These are phyloP conservation scores for Brassica hybrid DNA, from an alignment of 441 rosid species.

Conservation along the genomic window DNA sequence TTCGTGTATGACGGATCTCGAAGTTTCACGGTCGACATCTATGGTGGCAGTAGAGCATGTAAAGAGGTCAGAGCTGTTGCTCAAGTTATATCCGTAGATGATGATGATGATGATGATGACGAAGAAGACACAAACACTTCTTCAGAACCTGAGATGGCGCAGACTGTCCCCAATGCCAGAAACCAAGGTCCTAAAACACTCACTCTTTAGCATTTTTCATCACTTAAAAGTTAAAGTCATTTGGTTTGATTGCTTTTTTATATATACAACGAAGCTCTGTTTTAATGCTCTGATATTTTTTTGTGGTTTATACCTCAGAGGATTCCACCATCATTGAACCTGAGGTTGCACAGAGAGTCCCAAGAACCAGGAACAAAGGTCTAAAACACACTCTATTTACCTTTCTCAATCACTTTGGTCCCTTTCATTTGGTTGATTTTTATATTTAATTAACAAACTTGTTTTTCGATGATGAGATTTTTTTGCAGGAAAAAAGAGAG, in stretches of 20 bases:
- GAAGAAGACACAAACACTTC: conserved; percentile 17
- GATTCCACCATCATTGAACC: not conserved
- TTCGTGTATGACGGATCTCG: conserved; percentile 22
- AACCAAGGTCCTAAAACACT: not conserved
- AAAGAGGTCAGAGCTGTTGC: conserved; percentile 13
- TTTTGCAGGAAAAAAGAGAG: not conserved
- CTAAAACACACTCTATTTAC: not conserved
- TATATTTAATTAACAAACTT: too few relatives aligned
- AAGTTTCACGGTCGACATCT: conserved; percentile 37
- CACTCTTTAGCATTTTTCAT: not conserved
- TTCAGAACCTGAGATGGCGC: conserved; percentile 6
- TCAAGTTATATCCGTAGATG: not conserved
- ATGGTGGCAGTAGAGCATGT: not conserved
- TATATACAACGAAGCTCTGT: not conserved
- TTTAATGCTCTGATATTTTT: not conserved
- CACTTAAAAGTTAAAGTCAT: not conserved
- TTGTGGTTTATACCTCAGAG: not conserved
- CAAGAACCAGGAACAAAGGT: not conserved
- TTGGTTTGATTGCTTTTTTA: not conserved
- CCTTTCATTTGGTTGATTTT: not conserved
- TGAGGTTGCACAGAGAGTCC: not conserved
- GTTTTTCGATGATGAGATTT: conserved; percentile 3
- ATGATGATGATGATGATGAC: conserved; percentile 20
- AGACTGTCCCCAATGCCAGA: not conserved
- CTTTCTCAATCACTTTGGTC: not conserved